phyloP scores from a whole-genome alignment of 208 protist species.

The Crithidia acanthocephali region DNA sequence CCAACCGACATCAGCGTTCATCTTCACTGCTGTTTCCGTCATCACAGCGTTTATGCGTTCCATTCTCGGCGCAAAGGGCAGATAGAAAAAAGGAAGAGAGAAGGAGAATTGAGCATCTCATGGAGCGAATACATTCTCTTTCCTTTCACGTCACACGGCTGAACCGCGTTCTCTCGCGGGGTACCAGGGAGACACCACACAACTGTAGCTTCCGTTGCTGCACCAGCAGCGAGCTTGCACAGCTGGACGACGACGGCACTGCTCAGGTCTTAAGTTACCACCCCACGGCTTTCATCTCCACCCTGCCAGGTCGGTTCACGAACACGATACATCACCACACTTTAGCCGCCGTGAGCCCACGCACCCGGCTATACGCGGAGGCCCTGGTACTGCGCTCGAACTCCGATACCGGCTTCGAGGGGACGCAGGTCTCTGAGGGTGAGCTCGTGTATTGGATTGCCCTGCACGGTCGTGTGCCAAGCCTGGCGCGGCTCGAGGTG shows the following conservation, averaged over 20 bases:
- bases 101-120: neutral
- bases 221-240: constrained; percentile 6
- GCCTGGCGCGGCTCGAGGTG: neutral
- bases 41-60: no score
- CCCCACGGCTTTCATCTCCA: neutral
- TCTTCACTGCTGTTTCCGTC: no score
- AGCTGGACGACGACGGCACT: constrained; percentile 1
- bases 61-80: neutral
- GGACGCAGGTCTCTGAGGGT: constrained; percentile 5
- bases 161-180: neutral
- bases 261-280: constrained; percentile 10
- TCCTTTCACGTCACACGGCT: neutral
- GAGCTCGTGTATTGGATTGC: constrained; percentile 12
- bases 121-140: neutral
- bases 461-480: neutral
- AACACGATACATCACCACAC: constrained; percentile 8
- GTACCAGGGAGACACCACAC: neutral
- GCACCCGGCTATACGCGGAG: constrained; percentile 9
- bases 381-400: neutral
- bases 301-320: constrained; percentile 3
- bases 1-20: no score
- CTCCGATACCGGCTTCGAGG: constrained; percentile 8
- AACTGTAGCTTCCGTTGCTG: neutral
- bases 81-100: neutral
- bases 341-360: constrained; percentile 5